Evolutionary conservation across 78 protist genomes (phyloP).

Genomic region (Anaeramoeba ignava): DNA sequence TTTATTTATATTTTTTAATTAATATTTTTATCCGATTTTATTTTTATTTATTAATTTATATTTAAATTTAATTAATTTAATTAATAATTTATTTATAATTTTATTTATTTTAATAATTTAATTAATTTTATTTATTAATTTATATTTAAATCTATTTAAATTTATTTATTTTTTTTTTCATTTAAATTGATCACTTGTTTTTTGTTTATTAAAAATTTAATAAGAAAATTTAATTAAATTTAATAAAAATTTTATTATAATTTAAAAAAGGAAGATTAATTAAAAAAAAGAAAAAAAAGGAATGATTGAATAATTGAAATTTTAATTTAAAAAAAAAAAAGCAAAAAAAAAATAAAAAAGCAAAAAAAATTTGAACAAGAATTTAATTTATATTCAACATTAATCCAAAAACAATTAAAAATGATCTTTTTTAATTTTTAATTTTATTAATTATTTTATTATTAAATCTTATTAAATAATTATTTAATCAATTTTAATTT

Average conservation of each 20-base stretch:
- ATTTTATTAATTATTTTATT: background rate
- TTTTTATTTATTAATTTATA: background rate
- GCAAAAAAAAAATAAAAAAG: conserved; percentile 3
- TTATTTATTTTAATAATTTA: background rate
- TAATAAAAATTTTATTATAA: background rate
- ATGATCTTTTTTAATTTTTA: background rate
- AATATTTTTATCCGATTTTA: too few species aligned
- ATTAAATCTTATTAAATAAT: background rate
- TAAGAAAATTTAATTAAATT: background rate
- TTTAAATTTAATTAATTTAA: background rate
- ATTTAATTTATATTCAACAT: background rate
- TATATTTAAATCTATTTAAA: background rate
- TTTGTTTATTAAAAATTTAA: too few species aligned
- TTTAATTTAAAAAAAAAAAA: background rate
- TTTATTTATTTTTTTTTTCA: background rate
- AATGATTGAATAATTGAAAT: background rate
- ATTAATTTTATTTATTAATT: background rate
- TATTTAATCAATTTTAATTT: background rate
- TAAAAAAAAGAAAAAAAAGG: background rate
- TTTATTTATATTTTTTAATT: background rate
- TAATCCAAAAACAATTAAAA: background rate
- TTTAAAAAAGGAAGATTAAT: background rate
- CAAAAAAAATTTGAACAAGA: background rate
- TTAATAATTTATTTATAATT: background rate
- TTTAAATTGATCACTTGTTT: background rate